phyloP scores from a whole-genome alignment of 495 filamentous ascomycete species.

The Penicillium mononematosum region DNA sequence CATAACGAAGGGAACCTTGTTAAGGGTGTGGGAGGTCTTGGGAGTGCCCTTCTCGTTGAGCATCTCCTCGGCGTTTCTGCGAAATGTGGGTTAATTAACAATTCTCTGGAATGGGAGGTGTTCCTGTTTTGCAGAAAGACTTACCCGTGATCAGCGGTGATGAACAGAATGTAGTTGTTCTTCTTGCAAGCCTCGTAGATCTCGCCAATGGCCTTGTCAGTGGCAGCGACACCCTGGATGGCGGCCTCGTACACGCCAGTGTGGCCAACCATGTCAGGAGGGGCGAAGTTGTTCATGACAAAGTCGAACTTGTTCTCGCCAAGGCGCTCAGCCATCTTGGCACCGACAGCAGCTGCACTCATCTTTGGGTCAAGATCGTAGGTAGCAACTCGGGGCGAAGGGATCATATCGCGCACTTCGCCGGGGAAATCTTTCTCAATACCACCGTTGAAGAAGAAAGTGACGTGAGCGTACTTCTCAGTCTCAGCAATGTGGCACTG shows the following conservation, averaged over 20 bases:
- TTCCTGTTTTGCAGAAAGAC: slow-evolving; percentile 20
- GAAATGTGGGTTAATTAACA: slow-evolving; percentile 6
- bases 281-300: slow-evolving; percentile 99
- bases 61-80: slow-evolving; percentile 98
- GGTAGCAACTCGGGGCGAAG: slow-evolving; percentile 78
- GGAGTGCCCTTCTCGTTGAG: slow-evolving; percentile 90
- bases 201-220: slow-evolving; percentile 88
- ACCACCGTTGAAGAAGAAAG: slow-evolving; percentile 99
- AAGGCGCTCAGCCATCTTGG: slow-evolving; percentile 83
- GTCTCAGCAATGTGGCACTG: slow-evolving; percentile 98
- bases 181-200: slow-evolving; percentile 93
- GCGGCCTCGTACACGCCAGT: slow-evolving; percentile 98
- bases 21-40: slow-evolving; percentile 96
- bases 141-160: slow-evolving; percentile 92
- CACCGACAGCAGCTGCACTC: slow-evolving; percentile 83
- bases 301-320: slow-evolving; percentile 81
- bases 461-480: slow-evolving; percentile 99
- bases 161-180: slow-evolving; percentile 84
- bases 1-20: slow-evolving; percentile 97
- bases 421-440: slow-evolving; percentile 94
- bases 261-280: slow-evolving; percentile 99
- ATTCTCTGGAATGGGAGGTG: not conserved
- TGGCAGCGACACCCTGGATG: slow-evolving; percentile 77
- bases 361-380: slow-evolving; percentile 97
- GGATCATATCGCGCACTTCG: slow-evolving; percentile 78